Conservation (phyloP, 1,284 basidiomycete genomes). For the Vanrija humicola region DNA sequence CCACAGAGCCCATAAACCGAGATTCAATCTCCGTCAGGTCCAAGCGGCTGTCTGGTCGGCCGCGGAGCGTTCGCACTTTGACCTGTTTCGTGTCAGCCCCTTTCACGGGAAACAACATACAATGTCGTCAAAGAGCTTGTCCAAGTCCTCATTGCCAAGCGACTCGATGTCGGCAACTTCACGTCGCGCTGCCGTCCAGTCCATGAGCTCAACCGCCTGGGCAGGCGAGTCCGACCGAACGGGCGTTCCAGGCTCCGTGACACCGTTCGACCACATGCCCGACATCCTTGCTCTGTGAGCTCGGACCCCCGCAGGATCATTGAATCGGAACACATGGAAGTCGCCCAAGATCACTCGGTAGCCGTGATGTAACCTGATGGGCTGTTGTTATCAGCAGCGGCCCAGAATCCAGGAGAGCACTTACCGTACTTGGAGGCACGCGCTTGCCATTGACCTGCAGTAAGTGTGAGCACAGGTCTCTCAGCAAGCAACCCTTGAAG, state of each 20-base stretch:
- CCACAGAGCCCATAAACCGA: constrained; percentile 24
- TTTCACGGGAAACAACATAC: constrained; percentile 13
- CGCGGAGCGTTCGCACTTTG: constrained; percentile 83
- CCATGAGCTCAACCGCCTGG: constrained; percentile 65
- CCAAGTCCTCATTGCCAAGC: constrained; percentile 85
- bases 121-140: constrained; percentile 75
- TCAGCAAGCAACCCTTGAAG: constrained; percentile 1
- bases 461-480: background rate
- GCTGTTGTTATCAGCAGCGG: constrained; percentile 15
- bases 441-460: constrained; percentile 85
- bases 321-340: constrained; percentile 96
- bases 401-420: constrained; percentile 13
- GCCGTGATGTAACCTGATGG: constrained; percentile 61
- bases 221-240: constrained; percentile 55
- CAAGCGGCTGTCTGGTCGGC: constrained; percentile 49
- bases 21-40: constrained; percentile 38
- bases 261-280: constrained; percentile 11
- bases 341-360: constrained; percentile 96
- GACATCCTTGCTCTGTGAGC: constrained; percentile 54
- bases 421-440: constrained; percentile 66
- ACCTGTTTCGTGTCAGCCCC: constrained; percentile 47
- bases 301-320: constrained; percentile 83
- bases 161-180: constrained; percentile 88
- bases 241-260: background rate
- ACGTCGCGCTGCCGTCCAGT: constrained; percentile 89